Evolutionary conservation across 768 basidiomycete genomes (phyloP).

Genomic region (Mycena kentingensis): DNA sequence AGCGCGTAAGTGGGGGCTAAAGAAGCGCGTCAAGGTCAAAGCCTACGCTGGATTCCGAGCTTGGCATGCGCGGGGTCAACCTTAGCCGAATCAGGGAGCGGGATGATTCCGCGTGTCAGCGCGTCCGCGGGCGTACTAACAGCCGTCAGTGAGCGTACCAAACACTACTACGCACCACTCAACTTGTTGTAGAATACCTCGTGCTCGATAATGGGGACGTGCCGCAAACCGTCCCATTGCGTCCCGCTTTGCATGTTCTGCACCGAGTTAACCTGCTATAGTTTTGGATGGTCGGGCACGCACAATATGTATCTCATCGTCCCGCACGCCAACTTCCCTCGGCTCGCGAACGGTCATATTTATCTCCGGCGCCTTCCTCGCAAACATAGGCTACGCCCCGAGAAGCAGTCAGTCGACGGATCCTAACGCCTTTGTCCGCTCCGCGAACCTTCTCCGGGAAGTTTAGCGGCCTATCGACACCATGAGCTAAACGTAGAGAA

Average conservation of each 20-base stretch:
- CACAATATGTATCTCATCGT: conserved; percentile 20
- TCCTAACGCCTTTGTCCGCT: neutral
- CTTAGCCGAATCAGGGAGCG: conserved; percentile 49
- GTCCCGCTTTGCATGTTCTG: conserved; percentile 19
- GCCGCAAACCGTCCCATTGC: conserved; percentile 63
- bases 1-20: conserved; percentile 4
- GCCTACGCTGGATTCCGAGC: conserved; percentile 69
- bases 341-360: conserved; percentile 37
- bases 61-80: conserved; percentile 50
- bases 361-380: conserved; percentile 54
- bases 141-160: neutral
- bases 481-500: neutral
- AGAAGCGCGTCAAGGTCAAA: neutral
- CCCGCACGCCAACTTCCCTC: neutral
- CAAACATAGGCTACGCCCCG: conserved; percentile 56
- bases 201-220: conserved; percentile 55
- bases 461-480: conserved; percentile 56
- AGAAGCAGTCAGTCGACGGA: neutral
- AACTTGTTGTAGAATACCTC: conserved; percentile 67
- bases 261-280: too few species aligned
- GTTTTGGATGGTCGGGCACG: neutral
- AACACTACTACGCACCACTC: conserved; percentile 5
- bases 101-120: conserved; percentile 47
- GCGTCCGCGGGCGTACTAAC: conserved; percentile 44
- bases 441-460: conserved; percentile 62